phyloP scores from a whole-genome alignment of 2,329 filamentous ascomycete genomes.

The Pestalotiopsis sp. region DNA sequence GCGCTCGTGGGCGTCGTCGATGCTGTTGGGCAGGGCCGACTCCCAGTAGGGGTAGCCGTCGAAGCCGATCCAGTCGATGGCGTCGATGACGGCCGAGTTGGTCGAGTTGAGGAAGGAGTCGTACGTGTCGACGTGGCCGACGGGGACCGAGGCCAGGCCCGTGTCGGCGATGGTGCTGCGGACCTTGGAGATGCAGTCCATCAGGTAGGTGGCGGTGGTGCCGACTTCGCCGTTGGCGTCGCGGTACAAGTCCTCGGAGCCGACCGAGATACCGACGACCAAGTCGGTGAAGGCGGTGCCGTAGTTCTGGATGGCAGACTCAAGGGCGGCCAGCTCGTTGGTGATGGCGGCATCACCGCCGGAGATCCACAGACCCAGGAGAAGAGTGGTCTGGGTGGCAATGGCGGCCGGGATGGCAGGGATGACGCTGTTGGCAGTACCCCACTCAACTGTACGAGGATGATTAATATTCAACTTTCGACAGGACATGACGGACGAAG shows the following conservation, averaged over 20 bases:
- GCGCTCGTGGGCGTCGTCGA: slow-evolving; percentile 44
- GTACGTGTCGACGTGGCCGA: slow-evolving; percentile 62
- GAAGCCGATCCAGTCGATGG: slow-evolving; percentile 55
- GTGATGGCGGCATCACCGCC: slow-evolving; percentile 39
- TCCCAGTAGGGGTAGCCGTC: slow-evolving; percentile 60
- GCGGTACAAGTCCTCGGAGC: slow-evolving; percentile 60
- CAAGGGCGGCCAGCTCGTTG: slow-evolving; percentile 53
- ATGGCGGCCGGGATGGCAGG: slow-evolving; percentile 68
- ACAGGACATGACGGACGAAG: slow-evolving; percentile 12
- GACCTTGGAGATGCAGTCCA: slow-evolving; percentile 60
- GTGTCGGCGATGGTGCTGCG: slow-evolving; percentile 48
- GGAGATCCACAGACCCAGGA: slow-evolving; percentile 56
- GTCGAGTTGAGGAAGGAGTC: slow-evolving; percentile 51
- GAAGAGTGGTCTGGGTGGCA: slow-evolving; percentile 48
- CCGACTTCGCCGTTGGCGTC: slow-evolving; percentile 39
- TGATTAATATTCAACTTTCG: slow-evolving; percentile 16
- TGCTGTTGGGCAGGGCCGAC: slow-evolving; percentile 39
- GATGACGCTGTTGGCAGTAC: slow-evolving; percentile 54
- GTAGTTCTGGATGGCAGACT: slow-evolving; percentile 47
- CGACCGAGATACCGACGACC: slow-evolving; percentile 56
- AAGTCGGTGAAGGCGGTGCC: slow-evolving; percentile 45
- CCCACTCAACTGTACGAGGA: slow-evolving; percentile 31
- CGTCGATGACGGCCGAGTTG: slow-evolving; percentile 51
- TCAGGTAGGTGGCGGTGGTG: slow-evolving; percentile 46
- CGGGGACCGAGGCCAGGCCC: slow-evolving; percentile 35